A percentile compares a stretch with the other conserved stretches of the same genome.
Evolutionary conservation across 768 basidiomycete species (phyloP).

Genomic region (Auriscalpium orientale): DNA sequence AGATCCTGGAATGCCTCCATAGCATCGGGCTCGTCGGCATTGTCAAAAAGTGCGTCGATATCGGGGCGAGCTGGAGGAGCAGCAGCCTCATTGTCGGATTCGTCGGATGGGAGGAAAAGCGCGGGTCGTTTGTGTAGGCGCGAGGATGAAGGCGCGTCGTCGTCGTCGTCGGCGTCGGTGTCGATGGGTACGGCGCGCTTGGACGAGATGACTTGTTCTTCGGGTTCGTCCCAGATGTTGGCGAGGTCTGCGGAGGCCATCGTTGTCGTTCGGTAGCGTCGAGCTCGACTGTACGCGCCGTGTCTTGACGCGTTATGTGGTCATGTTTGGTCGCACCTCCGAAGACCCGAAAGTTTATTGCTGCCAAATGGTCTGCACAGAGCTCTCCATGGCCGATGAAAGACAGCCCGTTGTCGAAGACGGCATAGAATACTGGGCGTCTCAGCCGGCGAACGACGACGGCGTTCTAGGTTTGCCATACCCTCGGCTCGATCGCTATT

Average conservation of each 20-base stretch:
- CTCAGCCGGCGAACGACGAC: slow-evolving; percentile 73
- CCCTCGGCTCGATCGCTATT: neutral
- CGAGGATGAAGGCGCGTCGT: slow-evolving; percentile 2
- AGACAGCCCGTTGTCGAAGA: slow-evolving; percentile 53
- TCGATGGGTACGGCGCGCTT: slow-evolving; percentile 10
- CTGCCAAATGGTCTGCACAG: neutral
- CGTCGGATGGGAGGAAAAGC: slow-evolving; percentile 52
- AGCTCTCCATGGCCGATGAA: neutral
- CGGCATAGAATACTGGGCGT: slow-evolving; percentile 83
- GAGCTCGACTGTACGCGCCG: neutral
- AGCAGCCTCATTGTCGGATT: slow-evolving; percentile 37
- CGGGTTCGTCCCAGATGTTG: slow-evolving; percentile 47
- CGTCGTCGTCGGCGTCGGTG: slow-evolving; percentile 13
- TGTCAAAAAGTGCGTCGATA: slow-evolving; percentile 37
- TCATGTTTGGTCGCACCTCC: neutral
- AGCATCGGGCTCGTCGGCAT: slow-evolving; percentile 37
- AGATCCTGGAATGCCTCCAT: slow-evolving; percentile 34
- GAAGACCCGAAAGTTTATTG: neutral
- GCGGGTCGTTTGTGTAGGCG: slow-evolving; percentile 24
- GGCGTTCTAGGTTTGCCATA: slow-evolving; percentile 61
- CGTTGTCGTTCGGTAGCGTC: neutral
- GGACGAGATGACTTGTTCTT: slow-evolving; percentile 32
- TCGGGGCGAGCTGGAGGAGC: slow-evolving; percentile 16
- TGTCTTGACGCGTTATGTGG: neutral
- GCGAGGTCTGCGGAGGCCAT: slow-evolving; percentile 32